Evolutionary conservation across 2,329 filamentous ascomycete genomes (phyloP).

Genomic region (Fusarium nisikadoi): DNA sequence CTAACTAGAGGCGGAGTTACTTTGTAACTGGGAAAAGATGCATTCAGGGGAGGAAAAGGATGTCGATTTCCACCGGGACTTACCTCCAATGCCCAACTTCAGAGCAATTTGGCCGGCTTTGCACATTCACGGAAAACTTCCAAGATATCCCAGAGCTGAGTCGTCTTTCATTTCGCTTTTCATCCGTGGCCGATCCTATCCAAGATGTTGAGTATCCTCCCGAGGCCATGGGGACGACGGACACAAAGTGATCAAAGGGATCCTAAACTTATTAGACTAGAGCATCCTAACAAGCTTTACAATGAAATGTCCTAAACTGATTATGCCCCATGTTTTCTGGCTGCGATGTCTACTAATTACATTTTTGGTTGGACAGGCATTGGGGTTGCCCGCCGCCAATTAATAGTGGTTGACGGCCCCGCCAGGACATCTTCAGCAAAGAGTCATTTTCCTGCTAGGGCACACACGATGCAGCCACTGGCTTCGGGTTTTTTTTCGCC

Average conservation of each 20-base stretch:
- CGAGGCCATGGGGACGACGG: no score
- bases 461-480: not conserved
- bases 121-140: not conserved
- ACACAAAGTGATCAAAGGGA: not conserved
- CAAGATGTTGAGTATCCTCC: not conserved
- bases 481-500: not conserved
- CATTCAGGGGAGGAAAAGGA: not conserved
- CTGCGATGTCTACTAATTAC: not conserved
- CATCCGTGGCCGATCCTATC: not conserved
- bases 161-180: not conserved
- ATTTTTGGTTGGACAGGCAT: not conserved
- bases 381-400: not conserved
- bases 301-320: not conserved
- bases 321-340: not conserved
- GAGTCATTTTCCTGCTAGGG: not conserved
- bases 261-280: not conserved
- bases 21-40: no score
- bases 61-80: not conserved
- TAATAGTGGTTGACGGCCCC: not conserved
- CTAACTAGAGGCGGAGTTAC: no score
- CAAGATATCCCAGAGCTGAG: not conserved
- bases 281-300: not conserved
- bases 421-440: not conserved
- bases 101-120: not conserved
- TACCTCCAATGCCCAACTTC: not conserved